phyloP scores from a whole-genome alignment of 1,284 basidiomycete species.

The Sphaerobolus stellatus region DNA sequence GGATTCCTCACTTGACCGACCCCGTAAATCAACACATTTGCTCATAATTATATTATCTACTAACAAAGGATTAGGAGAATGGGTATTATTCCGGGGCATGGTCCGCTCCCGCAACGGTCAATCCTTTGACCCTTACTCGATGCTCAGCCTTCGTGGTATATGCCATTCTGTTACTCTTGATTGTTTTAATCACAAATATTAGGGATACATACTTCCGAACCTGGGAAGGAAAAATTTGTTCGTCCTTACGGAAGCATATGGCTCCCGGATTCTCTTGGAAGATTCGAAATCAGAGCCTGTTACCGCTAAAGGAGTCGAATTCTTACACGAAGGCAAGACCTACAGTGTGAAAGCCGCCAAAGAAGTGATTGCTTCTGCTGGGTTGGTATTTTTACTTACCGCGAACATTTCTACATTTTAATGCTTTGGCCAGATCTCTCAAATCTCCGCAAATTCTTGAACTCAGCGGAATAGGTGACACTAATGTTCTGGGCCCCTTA shows the following conservation, averaged over 20 bases:
- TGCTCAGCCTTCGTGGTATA: neutral
- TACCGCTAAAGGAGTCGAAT: slow-evolving; percentile 34
- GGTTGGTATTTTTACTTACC: slow-evolving; percentile 13
- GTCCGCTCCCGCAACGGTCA: neutral
- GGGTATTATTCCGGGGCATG: neutral
- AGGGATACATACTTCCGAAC: slow-evolving; percentile 1
- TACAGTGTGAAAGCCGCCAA: slow-evolving; percentile 29
- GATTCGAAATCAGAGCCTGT: slow-evolving; percentile 10
- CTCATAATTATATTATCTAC: neutral
- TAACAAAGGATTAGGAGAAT: neutral
- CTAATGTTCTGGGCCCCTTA: slow-evolving; percentile 25
- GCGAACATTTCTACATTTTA: neutral
- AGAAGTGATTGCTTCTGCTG: slow-evolving; percentile 44
- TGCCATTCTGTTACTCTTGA: no score
- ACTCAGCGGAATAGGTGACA: slow-evolving; percentile 18
- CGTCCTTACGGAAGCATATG: slow-evolving; percentile 21
- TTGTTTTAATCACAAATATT: neutral
- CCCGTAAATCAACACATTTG: neutral
- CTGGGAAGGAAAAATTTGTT: slow-evolving; percentile 16
- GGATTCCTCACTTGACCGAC: neutral
- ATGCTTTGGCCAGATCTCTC: slow-evolving; percentile 17
- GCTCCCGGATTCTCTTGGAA: slow-evolving; percentile 12
- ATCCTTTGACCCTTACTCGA: neutral
- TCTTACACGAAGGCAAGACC: slow-evolving; percentile 23
- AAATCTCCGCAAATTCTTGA: slow-evolving; percentile 34